Percentiles rank a stretch among this genome's conserved stretches.
phyloP scores from a whole-genome alignment of 805 yeast species.

The Sungouiella blattae region DNA sequence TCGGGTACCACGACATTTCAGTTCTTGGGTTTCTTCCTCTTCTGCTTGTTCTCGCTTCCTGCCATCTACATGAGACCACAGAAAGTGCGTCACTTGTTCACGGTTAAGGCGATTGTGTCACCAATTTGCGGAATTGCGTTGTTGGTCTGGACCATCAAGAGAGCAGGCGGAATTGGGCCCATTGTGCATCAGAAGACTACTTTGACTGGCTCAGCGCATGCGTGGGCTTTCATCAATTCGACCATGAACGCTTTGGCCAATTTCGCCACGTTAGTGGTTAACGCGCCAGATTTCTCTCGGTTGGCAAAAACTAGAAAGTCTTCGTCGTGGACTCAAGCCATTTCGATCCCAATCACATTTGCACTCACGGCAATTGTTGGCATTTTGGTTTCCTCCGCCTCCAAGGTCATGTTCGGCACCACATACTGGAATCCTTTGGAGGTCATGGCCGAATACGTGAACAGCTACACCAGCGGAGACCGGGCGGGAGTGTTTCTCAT shows the following conservation, averaged over 20 bases:
- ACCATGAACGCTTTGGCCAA: constrained; percentile 3
- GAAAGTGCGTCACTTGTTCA: constrained; percentile 3
- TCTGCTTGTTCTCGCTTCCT: constrained; percentile 1
- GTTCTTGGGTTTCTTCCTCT: constrained; percentile 3
- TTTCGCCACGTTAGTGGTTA: constrained; percentile 2
- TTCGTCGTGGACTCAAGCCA: constrained; percentile 3
- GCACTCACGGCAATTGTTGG: constrained; percentile 2
- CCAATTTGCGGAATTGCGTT: constrained; percentile 3
- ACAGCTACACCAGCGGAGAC: constrained; percentile 2
- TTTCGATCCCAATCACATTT: constrained; percentile 2
- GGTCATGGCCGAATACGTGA: background rate
- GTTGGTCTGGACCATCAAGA: constrained; percentile 1
- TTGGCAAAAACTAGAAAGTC: constrained; percentile 3
- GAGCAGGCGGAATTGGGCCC: constrained; percentile 3
- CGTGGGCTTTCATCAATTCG: constrained; percentile 4
- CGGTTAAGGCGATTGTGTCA: constrained; percentile 1
- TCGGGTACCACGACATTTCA: constrained; percentile 3
- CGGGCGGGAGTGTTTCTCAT: constrained; percentile 1
- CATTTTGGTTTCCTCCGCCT: constrained; percentile 3
- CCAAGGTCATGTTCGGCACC: constrained; percentile 1
- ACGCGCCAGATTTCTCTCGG: constrained; percentile 3
- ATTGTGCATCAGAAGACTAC: constrained; percentile 1
- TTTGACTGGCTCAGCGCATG: constrained; percentile 2
- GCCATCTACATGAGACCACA: constrained; percentile 3
- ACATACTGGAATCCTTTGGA: constrained; percentile 4